Evolutionary conservation across 441 rosid species (phyloP).

Genomic region (Populus tomentosa): DNA sequence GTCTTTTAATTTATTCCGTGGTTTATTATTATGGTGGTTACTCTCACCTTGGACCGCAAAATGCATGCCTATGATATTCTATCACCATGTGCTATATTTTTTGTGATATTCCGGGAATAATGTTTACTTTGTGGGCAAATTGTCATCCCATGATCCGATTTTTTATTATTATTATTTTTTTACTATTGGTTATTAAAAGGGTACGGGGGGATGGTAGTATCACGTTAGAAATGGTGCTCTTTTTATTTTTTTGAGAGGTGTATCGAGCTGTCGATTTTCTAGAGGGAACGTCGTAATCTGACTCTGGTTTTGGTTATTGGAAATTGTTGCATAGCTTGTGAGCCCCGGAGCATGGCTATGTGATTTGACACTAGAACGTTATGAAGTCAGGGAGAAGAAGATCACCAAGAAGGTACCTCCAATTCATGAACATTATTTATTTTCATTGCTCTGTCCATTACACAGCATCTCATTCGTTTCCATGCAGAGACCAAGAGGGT

Average conservation of each 20-base stretch:
- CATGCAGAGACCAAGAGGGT: constrained; percentile 66
- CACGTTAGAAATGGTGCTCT: neutral
- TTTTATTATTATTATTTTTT: too few relatives aligned
- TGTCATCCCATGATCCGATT: too few relatives aligned
- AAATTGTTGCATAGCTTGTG: constrained; percentile 36
- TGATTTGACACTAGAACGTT: constrained; percentile 65
- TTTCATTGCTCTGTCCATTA: neutral
- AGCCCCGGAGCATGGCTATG: constrained; percentile 77
- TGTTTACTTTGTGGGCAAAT: too few relatives aligned
- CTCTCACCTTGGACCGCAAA: too few relatives aligned
- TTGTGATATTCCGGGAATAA: too few relatives aligned
- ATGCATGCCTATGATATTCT: neutral
- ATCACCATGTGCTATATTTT: too few relatives aligned
- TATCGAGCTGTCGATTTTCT: too few relatives aligned
- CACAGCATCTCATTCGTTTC: neutral
- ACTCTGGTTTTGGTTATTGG: neutral
- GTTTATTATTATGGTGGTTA: neutral
- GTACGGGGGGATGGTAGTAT: too few relatives aligned
- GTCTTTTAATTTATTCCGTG: neutral
- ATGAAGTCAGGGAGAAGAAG: constrained; percentile 75
- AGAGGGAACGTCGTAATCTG: neutral
- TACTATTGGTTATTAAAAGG: too few relatives aligned
- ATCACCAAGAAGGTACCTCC: constrained; percentile 55
- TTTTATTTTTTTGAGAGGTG: too few relatives aligned
- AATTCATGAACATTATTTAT: too few relatives aligned